Base-by-base conservation (phyloP, 2,329 filamentous ascomycete genomes). In the Xylaria sp. region DNA sequence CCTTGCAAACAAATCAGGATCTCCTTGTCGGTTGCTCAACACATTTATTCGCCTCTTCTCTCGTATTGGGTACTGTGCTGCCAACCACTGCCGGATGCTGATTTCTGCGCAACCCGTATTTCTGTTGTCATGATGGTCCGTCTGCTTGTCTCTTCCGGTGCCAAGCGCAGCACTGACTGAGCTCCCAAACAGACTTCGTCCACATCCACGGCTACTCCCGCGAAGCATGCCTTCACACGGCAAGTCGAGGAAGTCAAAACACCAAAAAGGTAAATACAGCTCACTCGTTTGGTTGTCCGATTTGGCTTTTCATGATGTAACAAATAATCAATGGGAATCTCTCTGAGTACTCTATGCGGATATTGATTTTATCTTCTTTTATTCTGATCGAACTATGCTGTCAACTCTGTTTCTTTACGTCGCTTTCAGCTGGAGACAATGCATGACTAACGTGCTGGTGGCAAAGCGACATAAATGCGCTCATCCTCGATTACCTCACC, bases 251-350 rank as follows among this genome's bases (percentile, higher is more conserved):
- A 93, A 69, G 87, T 93, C 71, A 94, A 92, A 74, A 87, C 92
- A 49, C 90, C 91, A 33, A 99, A 98, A 79, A 92, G 88, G 95
- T 97, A 88, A 80, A 89, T 85, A 23, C 29, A 10, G n/a, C 25
- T 17, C 33, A 4, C 59, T 49, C 59, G 33, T 58, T 54, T 43
- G 48, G 48, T 61, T 48, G 25, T 47, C 72, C 52, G 37, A 54
- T 46, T 31, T 47, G 25, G 9, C 29, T 57, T 66, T 64, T 72
- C 67, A 72, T 72, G 72, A 70, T 76, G 72, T 59, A 96, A 91
- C 82, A 84, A 80, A 80, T 84, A 88, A 89, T 91, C 89, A 96
- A 97, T 99, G 95, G 95, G 95, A 99, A 99, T 99, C 95, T 99
- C 96, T 99, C 95, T 90, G 92, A 98, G 91, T 85, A 87, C 82